Evolutionary conservation across 208 protist species (phyloP), one percentile per base, ranked within the genome.

Genomic region (Zelonia costaricensis): DNA sequence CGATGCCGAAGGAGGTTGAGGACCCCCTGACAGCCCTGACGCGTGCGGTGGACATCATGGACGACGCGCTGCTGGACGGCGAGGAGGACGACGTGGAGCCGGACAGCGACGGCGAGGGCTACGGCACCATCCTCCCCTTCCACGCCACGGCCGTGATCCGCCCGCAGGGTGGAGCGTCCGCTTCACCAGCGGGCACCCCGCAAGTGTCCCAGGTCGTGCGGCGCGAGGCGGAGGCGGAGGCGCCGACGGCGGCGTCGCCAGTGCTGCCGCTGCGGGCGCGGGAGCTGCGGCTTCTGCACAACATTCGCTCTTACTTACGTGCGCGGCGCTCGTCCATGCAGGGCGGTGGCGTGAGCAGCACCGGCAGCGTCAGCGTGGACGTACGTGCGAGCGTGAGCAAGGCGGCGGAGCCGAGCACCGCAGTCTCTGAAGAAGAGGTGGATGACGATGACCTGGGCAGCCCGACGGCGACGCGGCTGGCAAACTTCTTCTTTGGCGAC

Each of bases 91-190:
- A 66, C 40, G 74, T 90, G 7, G 83, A 93, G 43, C 45, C 64
- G 13, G 89, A 95, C 56, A 95, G 89, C 59, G 89, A 95, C 48
- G 89, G 80, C 3, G 89, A 95, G 46, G 89, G 89, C 22, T 92
- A 82, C 67, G 89, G 89, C 16, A 67, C 68, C 48, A 90, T 95
- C 53, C 42, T 95, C 7, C 57, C 71, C 0, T 64, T 57, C 25
- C 71, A 39, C 35, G 44, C 71, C 2, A 72, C 47, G 39, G 47
- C 40, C 0, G 15, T 31, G 3, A 46, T 44, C n/a, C 55, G 57
- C 18, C 6, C 16, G 8, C 9, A n/a, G 35, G 12, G 23, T 31
- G 25, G 38, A 9, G 10, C 4, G 4, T 15, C 9, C 0, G 16
- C 38, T 4, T 30, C 48, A 39, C 20, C 46, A 27, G 9, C 6